Percentiles rank a stretch among this genome's conserved stretches.
Evolutionary conservation across 177 flowering plant genomes (phyloP).

Genomic region (Telopea speciosissima): DNA sequence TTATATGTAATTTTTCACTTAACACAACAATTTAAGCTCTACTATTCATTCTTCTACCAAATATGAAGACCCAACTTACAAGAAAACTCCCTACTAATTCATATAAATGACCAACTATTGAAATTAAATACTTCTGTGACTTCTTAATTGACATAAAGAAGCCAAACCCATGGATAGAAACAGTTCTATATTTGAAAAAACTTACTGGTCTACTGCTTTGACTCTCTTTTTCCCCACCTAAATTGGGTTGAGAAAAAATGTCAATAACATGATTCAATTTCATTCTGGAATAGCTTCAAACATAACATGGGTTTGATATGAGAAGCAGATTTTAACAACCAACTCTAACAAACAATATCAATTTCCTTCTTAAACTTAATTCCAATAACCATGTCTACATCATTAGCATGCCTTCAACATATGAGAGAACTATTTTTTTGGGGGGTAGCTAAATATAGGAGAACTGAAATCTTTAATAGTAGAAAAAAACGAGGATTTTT

Average conservation of each 20-base stretch:
- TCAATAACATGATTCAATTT: neutral
- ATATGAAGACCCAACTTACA: neutral
- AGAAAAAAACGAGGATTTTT: no score
- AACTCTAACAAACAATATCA: no score
- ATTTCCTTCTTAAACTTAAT: no score
- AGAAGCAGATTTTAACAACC: neutral
- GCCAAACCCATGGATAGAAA: neutral
- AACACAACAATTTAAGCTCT: no score
- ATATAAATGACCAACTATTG: neutral
- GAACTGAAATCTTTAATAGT: neutral
- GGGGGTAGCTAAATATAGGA: no score
- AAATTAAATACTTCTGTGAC: neutral
- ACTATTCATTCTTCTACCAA: no score
- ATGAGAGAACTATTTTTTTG: no score
- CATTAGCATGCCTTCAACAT: neutral
- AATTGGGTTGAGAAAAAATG: neutral
- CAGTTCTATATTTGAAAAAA: neutral
- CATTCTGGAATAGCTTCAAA: slow-evolving; percentile 18
- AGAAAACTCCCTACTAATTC: neutral
- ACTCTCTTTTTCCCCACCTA: no score
- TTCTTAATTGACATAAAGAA: neutral
- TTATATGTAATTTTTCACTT: no score
- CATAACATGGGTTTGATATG: slow-evolving; percentile 2
- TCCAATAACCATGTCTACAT: neutral
- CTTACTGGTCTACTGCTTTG: neutral